Evolutionary conservation across 805 yeast species (phyloP).

Genomic region (Saccharomyces paradoxus): DNA sequence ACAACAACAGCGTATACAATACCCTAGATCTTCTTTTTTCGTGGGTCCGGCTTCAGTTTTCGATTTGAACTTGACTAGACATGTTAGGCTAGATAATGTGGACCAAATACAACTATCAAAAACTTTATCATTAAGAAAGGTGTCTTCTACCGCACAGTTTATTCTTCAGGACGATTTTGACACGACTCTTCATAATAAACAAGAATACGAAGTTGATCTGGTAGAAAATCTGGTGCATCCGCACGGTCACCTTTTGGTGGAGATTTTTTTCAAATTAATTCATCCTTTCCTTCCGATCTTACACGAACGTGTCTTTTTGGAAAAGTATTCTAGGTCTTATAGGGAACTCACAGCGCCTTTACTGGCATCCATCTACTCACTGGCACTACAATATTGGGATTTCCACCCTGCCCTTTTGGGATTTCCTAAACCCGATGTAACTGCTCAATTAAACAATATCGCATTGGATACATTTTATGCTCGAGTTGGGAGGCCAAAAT

Average conservation of each 20-base stretch:
- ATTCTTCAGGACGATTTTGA: constrained; percentile 74
- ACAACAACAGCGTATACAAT: constrained; percentile 41
- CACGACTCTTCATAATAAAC: constrained; percentile 54
- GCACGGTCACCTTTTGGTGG: constrained; percentile 74
- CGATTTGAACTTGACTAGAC: constrained; percentile 61
- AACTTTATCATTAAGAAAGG: constrained; percentile 64
- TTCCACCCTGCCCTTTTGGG: constrained; percentile 58
- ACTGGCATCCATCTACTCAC: constrained; percentile 79
- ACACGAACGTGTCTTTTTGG: constrained; percentile 85
- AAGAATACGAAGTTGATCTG: constrained; percentile 72
- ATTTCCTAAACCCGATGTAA: constrained; percentile 67
- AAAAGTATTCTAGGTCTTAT: constrained; percentile 83
- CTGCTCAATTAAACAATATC: constrained; percentile 56
- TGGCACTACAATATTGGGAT: constrained; percentile 94
- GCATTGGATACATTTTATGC: constrained; percentile 61
- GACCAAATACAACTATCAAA: constrained; percentile 74
- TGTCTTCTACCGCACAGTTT: constrained; percentile 68
- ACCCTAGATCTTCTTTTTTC: constrained; percentile 81
- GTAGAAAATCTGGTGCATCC: constrained; percentile 87
- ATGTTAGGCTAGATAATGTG: constrained; percentile 56
- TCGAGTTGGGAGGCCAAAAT: constrained; percentile 75
- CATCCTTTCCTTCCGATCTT: constrained; percentile 90
- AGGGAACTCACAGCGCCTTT: constrained; percentile 87
- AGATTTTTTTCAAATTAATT: constrained; percentile 72
- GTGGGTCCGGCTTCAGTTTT: constrained; percentile 84